Conservation (phyloP, 1,284 basidiomycete species). For the Waitea zeae region DNA sequence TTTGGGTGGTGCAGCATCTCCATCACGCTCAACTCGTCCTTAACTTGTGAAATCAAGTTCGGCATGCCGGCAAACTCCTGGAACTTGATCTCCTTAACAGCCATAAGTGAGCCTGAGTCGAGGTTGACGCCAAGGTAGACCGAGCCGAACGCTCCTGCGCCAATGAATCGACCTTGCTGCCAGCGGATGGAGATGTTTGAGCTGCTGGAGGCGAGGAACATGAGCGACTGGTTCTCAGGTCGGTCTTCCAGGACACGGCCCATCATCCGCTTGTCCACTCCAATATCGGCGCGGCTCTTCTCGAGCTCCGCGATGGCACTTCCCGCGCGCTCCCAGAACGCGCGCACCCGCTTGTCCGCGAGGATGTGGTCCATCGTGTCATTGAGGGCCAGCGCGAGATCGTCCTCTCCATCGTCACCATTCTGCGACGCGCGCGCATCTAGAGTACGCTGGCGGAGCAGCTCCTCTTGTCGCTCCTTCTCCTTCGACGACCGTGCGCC, state of each 20-base stretch:
- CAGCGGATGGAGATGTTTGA: conserved; percentile 95
- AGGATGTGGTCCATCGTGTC: conserved; percentile 19
- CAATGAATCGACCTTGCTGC: conserved; percentile 98
- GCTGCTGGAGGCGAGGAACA: conserved; percentile 82
- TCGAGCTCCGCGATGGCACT: conserved; percentile 50
- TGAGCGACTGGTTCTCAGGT: conserved; percentile 78
- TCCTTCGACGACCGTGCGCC: conserved; percentile 81
- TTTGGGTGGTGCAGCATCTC: conserved; percentile 97
- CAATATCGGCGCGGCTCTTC: conserved; percentile 35
- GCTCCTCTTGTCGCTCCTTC: conserved; percentile 68
- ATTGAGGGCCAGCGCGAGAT: not conserved
- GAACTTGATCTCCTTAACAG: conserved; percentile 98
- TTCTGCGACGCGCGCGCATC: conserved; percentile 29
- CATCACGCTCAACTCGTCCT: conserved; percentile 97
- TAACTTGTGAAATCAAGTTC: conserved; percentile 83
- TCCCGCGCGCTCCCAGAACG: conserved; percentile 58
- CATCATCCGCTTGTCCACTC: conserved; percentile 55
- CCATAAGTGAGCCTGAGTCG: conserved; percentile 94
- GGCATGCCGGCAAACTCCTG: conserved; percentile 80
- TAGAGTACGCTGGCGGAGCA: conserved; percentile 42
- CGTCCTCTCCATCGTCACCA: conserved; percentile 25
- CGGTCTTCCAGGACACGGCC: conserved; percentile 87
- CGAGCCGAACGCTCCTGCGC: conserved; percentile 91
- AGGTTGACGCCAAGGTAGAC: conserved; percentile 98
- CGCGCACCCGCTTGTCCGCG: conserved; percentile 45